Conservation (phyloP, 495 filamentous ascomycete genomes). For the Daldinia childiae region DNA sequence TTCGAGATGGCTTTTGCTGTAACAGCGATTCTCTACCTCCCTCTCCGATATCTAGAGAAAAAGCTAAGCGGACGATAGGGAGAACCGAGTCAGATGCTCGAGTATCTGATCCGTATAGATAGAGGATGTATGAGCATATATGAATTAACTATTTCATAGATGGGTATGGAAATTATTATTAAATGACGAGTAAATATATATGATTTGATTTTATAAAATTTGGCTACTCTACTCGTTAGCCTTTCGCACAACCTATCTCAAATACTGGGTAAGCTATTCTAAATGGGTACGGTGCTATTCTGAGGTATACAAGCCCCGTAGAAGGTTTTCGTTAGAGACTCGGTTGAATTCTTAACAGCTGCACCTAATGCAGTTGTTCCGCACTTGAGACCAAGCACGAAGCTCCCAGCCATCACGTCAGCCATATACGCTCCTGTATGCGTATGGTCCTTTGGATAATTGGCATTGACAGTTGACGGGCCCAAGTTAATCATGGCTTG, state of each 20-base stretch:
- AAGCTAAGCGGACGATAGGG: slow-evolving; percentile 39
- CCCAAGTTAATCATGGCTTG: slow-evolving; percentile 59
- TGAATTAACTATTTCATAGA: background rate
- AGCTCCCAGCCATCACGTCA: slow-evolving; percentile 56
- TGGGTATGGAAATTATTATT: background rate
- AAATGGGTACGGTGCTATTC: slow-evolving; percentile 47
- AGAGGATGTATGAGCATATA: background rate
- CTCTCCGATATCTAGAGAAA: slow-evolving; percentile 54
- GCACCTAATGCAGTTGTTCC: slow-evolving; percentile 46
- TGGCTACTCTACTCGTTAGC: background rate
- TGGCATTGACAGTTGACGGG: slow-evolving; percentile 53
- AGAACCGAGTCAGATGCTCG: background rate
- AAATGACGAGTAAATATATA: background rate
- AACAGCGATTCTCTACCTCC: slow-evolving; percentile 58
- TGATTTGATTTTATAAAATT: background rate
- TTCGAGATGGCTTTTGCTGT: slow-evolving; percentile 66
- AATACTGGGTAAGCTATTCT: background rate
- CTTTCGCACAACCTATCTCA: background rate
- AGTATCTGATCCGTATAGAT: too few relatives aligned
- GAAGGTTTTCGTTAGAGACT: slow-evolving; percentile 36
- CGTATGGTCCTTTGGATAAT: slow-evolving; percentile 68
- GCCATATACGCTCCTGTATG: slow-evolving; percentile 66
- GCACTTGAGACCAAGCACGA: slow-evolving; percentile 52
- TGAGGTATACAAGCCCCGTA: slow-evolving; percentile 46
- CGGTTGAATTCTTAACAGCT: slow-evolving; percentile 46